Conservation (phyloP, 148 eudicot species). For the Chenopodium berlandieri region DNA sequence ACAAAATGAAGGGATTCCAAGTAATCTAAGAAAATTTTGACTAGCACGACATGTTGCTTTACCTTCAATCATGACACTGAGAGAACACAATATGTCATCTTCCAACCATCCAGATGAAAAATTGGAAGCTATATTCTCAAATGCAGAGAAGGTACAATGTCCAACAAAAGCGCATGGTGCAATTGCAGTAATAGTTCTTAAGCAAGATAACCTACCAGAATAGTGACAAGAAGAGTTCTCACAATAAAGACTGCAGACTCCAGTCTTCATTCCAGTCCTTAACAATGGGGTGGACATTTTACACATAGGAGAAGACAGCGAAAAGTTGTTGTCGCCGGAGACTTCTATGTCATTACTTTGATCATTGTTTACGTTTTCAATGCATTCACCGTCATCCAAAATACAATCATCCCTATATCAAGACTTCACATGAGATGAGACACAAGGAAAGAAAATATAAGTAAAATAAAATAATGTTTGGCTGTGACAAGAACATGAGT, state of each 20-base stretch:
- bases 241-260: slow-evolving; percentile 27
- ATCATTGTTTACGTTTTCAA: slow-evolving; percentile 9
- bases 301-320: slow-evolving; percentile 21
- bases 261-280: slow-evolving; percentile 36
- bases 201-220: slow-evolving; percentile 58
- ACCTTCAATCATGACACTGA: slow-evolving; percentile 64
- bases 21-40: slow-evolving; percentile 61
- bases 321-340: slow-evolving; percentile 22
- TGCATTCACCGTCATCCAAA: slow-evolving; percentile 31
- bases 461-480: not conserved
- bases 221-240: slow-evolving; percentile 39
- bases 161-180: slow-evolving; percentile 74
- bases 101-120: slow-evolving; percentile 57
- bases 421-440: slow-evolving; percentile 23
- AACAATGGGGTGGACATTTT: not conserved
- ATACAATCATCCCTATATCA: slow-evolving; percentile 51
- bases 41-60: slow-evolving; percentile 54
- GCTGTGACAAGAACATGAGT: not conserved
- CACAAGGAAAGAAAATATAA: not conserved
- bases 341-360: slow-evolving; percentile 18
- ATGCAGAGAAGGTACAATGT: slow-evolving; percentile 41
- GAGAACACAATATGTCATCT: slow-evolving; percentile 62
- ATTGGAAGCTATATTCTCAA: slow-evolving; percentile 51
- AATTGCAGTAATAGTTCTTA: slow-evolving; percentile 67
- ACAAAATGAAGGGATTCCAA: slow-evolving; percentile 76